These are phyloP conservation scores for Diversispora eburnea DNA, from an alignment of 192 early-diverging fungal genomes.

Conservation along the genomic window DNA sequence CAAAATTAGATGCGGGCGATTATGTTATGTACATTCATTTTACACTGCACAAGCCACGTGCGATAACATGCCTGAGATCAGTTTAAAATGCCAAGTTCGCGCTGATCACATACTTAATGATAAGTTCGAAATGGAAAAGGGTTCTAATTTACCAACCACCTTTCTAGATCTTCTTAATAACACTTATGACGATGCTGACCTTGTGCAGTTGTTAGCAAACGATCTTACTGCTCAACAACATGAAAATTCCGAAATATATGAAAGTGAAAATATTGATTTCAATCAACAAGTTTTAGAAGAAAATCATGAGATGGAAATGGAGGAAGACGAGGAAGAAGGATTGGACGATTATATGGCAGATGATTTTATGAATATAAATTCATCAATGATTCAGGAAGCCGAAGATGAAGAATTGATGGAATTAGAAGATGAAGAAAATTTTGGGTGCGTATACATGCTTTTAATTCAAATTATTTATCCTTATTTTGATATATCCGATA, in stretches of 20 bases:
- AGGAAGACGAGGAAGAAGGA: not conserved
- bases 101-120: too few species aligned
- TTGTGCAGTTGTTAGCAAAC: slow-evolving; percentile 9
- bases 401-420: not conserved
- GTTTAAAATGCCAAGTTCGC: too few species aligned
- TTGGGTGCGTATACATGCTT: not conserved
- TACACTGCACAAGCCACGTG: too few species aligned
- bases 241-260: too few species aligned
- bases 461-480: not conserved
- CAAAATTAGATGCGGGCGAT: too few species aligned
- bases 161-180: slow-evolving; percentile 17
- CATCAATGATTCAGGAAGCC: too few species aligned
- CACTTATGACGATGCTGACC: slow-evolving; percentile 9
- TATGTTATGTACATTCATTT: too few species aligned
- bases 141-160: not conserved
- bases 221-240: not conserved
- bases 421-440: not conserved
- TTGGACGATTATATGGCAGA: slow-evolving; percentile 3
- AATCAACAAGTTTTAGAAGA: not conserved
- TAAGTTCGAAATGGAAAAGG: too few species aligned
- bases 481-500: not conserved
- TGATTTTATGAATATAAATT: not conserved
- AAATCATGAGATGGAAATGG: not conserved
- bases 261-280: not conserved
- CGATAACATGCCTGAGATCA: too few species aligned